Evolutionary conservation across 805 yeast species (phyloP), one percentile per base, ranked within the genome.

Genomic region (Zygoascus tannicola): DNA sequence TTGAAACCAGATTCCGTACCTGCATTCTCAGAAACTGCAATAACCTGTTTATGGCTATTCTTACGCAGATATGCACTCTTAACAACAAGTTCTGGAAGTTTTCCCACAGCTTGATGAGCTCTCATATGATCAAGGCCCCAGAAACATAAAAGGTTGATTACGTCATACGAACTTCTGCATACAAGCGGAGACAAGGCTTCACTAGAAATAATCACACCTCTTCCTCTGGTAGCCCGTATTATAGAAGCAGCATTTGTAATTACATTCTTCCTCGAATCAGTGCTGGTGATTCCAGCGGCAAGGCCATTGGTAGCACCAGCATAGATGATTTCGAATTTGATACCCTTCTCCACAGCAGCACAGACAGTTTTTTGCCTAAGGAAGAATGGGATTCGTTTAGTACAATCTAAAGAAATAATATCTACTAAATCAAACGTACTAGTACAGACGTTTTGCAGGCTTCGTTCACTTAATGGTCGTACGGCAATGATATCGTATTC

Each of bases 351-450:
- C 3, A 85, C 70, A 1, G 94, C 96, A 35, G 86, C 78, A 35
- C 95, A 83, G 5, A 86, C 71, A 1, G 85, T 77, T 54, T 87
- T 86, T 64, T 87, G 95, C 54, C 82, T 82, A 51, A 92, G 65
- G 58, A 78, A 85, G 50, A 76, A 80, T 0, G 94, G 90, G 39
- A 86, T 63, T 45, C 85, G 73, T 35, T 70, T 67, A 21, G 74
- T 64, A 58, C 81, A 73, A 43, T 82, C 78, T 44, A 92, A 71
- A 1, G 95, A 78, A 16, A 92, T 74, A 21, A 92, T 48, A 63
- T 92, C 97, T 35, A 88, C 70, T 47, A 87, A 96, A 38, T 87
- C 66, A 8, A 32, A 28, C 3, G 30, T 26, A 46, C 78, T 77
- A 1, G 85, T 71, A 18, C 87, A 78, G 2, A 92, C 81, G 41